Conservation (phyloP, 169 alveolate species). For the Perkinsus marinus region DNA sequence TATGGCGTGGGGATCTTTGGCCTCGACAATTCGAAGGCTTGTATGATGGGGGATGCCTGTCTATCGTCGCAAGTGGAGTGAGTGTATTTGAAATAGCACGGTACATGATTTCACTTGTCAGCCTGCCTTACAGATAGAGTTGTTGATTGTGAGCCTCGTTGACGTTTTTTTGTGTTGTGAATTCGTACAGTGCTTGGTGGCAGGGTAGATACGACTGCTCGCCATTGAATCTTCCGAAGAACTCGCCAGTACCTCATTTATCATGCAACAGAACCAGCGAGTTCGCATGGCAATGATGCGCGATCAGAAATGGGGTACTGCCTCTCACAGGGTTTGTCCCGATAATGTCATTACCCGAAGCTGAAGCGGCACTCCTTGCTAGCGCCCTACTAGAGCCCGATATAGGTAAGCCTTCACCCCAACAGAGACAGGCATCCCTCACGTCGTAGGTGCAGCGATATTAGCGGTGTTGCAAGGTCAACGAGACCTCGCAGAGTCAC, state of each 20-base stretch:
- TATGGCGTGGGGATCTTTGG: background rate
- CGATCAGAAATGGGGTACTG: too few relatives aligned
- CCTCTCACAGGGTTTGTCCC: background rate
- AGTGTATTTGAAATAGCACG: background rate
- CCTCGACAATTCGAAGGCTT: background rate
- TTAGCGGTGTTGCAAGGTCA: background rate
- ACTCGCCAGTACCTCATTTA: too few relatives aligned
- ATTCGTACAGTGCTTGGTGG: too few relatives aligned
- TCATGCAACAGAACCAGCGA: too few relatives aligned
- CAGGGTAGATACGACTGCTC: too few relatives aligned
- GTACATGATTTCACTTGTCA: too few relatives aligned
- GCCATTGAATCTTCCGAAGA: too few relatives aligned
- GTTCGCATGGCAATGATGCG: too few relatives aligned
- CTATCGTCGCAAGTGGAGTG: background rate
- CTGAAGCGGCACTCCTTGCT: background rate
- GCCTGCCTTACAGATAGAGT: too few relatives aligned
- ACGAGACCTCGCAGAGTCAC: background rate
- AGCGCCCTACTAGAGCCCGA: background rate
- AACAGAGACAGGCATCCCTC: too few relatives aligned
- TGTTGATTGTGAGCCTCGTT: too few relatives aligned
- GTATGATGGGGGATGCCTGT: background rate
- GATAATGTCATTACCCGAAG: background rate
- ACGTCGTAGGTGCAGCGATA: background rate
- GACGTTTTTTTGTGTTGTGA: too few relatives aligned
- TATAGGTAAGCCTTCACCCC: background rate